These are phyloP conservation scores for Aspergillus kassunensis DNA, from an alignment of 495 filamentous ascomycete genomes.

Conservation along the genomic window DNA sequence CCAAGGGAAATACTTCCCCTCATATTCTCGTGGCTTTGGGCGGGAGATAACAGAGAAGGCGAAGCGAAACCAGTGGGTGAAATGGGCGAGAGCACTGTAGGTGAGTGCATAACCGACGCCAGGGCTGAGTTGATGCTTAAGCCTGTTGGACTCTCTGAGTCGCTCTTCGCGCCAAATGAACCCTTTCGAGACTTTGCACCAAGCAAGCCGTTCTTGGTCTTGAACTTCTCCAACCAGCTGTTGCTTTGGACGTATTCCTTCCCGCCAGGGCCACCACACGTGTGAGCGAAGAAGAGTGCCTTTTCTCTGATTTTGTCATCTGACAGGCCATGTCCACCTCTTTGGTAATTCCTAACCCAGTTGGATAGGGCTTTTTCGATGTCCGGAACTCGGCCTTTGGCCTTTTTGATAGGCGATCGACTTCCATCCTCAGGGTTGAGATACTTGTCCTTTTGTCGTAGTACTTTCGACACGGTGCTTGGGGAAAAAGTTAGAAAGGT, in stretches of 20 bases:
- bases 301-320: slow-evolving; percentile 85
- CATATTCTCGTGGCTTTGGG: slow-evolving; percentile 63
- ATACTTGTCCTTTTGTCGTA: slow-evolving; percentile 96
- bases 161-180: slow-evolving; percentile 61
- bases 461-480: slow-evolving; percentile 96
- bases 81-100: slow-evolving; percentile 64
- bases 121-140: slow-evolving; percentile 48
- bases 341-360: slow-evolving; percentile 79
- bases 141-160: slow-evolving; percentile 37
- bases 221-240: slow-evolving; percentile 94
- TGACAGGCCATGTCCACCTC: slow-evolving; percentile 69
- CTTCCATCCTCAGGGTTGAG: slow-evolving; percentile 82
- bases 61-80: slow-evolving; percentile 62
- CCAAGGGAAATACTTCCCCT: slow-evolving; percentile 48
- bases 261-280: slow-evolving; percentile 68
- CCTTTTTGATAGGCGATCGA: slow-evolving; percentile 80
- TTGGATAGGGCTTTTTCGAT: slow-evolving; percentile 92
- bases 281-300: slow-evolving; percentile 78
- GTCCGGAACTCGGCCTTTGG: slow-evolving; percentile 90
- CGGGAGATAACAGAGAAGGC: slow-evolving; percentile 63
- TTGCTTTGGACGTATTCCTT: slow-evolving; percentile 70
- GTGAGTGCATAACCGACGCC: slow-evolving; percentile 60
- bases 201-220: slow-evolving; percentile 80
- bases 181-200: slow-evolving; percentile 63
- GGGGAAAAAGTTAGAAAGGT: slow-evolving; percentile 22